Percentiles rank a stretch among this genome's conserved stretches.
Conservation (phyloP, 305 asterid species). For the Fraxinus angustifolia region DNA sequence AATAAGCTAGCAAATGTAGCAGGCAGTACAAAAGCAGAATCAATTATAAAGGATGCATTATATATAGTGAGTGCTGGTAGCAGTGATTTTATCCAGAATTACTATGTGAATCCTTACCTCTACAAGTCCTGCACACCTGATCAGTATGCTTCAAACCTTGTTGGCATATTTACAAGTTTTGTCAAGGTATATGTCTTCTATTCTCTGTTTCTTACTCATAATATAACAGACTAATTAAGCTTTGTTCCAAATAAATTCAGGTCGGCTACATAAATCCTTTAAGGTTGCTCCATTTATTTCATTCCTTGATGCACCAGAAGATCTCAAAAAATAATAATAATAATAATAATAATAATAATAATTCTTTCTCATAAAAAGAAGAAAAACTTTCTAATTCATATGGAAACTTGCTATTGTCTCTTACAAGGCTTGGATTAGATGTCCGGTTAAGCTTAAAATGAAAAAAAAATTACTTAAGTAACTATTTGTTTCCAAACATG, state of each 20-base stretch:
- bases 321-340: background rate
- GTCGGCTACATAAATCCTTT: background rate
- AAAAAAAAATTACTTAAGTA: background rate
- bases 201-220: background rate
- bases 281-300: background rate
- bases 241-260: background rate
- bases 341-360: background rate
- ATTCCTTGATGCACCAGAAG: background rate
- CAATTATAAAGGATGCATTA: constrained; percentile 54
- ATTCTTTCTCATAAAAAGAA: background rate
- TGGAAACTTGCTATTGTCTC: background rate
- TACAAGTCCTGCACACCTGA: constrained; percentile 61
- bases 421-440: background rate
- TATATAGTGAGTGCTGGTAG: constrained; percentile 63
- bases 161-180: constrained; percentile 45
- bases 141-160: constrained; percentile 62
- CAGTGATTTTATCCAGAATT: constrained; percentile 76
- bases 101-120: constrained; percentile 68
- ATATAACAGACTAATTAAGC: background rate
- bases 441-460: background rate
- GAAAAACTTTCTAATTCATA: background rate
- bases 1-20: constrained; percentile 57
- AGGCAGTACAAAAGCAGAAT: constrained; percentile 46
- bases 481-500: background rate
- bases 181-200: constrained; percentile 38